Evolutionary conservation across 306 rosid species (phyloP).

Genomic region (Potentilla sterilis): DNA sequence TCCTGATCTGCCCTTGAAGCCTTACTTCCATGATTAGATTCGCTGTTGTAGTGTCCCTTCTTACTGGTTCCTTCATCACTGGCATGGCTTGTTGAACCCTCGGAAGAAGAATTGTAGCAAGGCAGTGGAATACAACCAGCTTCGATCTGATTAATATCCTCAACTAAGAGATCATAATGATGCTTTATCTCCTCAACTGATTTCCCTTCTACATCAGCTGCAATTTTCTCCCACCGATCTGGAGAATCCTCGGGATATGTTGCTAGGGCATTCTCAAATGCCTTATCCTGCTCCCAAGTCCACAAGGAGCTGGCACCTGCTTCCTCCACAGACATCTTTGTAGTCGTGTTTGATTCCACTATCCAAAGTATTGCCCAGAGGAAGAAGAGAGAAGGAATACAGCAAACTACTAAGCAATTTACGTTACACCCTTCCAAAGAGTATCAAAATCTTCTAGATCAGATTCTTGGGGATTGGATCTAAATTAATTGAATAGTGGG

Average conservation of each 20-base stretch:
- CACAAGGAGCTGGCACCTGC: constrained; percentile 65
- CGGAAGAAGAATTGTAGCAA: constrained; percentile 71
- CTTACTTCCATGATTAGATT: constrained; percentile 78
- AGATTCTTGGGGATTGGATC: constrained; percentile 38
- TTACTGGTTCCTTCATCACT: constrained; percentile 77
- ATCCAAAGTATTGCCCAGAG: constrained; percentile 25
- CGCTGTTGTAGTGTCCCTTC: constrained; percentile 52
- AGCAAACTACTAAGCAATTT: constrained; percentile 31
- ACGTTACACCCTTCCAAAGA: constrained; percentile 35
- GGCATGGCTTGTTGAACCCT: constrained; percentile 67
- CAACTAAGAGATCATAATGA: constrained; percentile 79
- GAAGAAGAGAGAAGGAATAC: constrained; percentile 32
- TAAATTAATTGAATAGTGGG: constrained; percentile 24
- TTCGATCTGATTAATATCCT: constrained; percentile 75
- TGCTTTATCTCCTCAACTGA: constrained; percentile 67
- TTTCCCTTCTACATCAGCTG: constrained; percentile 78
- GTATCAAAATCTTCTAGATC: constrained; percentile 15
- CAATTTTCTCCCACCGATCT: constrained; percentile 92
- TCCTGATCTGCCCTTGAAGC: constrained; percentile 89
- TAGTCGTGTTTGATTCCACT: constrained; percentile 26
- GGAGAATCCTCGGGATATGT: constrained; percentile 62
- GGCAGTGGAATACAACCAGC: constrained; percentile 88
- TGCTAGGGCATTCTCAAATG: constrained; percentile 86
- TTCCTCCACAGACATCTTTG: constrained; percentile 66
- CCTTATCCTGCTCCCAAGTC: constrained; percentile 89